Percentiles rank a stretch among this genome's conserved stretches.
Conservation (phyloP, 768 basidiomycete genomes). For the Hemileccinum rubropunctum region DNA sequence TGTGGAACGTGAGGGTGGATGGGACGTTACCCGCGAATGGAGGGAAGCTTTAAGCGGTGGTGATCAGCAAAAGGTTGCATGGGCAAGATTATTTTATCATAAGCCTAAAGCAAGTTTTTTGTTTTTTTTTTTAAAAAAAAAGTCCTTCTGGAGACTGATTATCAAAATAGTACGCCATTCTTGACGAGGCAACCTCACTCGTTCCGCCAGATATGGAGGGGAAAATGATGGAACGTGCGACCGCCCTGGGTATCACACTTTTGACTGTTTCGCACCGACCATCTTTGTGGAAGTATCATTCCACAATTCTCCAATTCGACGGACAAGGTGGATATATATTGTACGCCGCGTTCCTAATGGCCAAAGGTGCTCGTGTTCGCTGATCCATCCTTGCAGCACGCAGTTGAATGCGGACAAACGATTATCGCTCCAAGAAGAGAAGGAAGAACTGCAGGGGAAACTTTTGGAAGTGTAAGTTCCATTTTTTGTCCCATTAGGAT, state of each 20-base stretch:
- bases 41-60: slow-evolving; percentile 90
- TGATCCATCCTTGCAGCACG: slow-evolving; percentile 49
- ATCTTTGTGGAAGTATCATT: slow-evolving; percentile 90
- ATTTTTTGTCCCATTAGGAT: not conserved
- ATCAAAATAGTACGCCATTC: slow-evolving; percentile 78
- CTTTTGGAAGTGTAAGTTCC: slow-evolving; percentile 77
- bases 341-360: slow-evolving; percentile 44
- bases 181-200: slow-evolving; percentile 95
- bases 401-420: slow-evolving; percentile 88
- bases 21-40: slow-evolving; percentile 90
- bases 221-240: slow-evolving; percentile 92
- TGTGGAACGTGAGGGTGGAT: slow-evolving; percentile 95
- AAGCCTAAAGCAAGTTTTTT: slow-evolving; percentile 67
- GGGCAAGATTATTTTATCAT: slow-evolving; percentile 97
- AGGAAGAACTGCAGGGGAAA: slow-evolving; percentile 82
- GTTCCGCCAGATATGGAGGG: slow-evolving; percentile 93
- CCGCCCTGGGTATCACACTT: slow-evolving; percentile 83
- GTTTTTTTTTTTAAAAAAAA: too few species aligned
- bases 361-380: not conserved
- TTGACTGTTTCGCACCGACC: slow-evolving; percentile 95
- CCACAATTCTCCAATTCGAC: slow-evolving; percentile 86
- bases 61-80: slow-evolving; percentile 96
- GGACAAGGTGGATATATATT: slow-evolving; percentile 96
- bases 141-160: not conserved
- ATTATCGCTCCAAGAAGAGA: slow-evolving; percentile 91